phyloP scores from a whole-genome alignment of 805 yeast genomes.

The Candida cerambycidarum region DNA sequence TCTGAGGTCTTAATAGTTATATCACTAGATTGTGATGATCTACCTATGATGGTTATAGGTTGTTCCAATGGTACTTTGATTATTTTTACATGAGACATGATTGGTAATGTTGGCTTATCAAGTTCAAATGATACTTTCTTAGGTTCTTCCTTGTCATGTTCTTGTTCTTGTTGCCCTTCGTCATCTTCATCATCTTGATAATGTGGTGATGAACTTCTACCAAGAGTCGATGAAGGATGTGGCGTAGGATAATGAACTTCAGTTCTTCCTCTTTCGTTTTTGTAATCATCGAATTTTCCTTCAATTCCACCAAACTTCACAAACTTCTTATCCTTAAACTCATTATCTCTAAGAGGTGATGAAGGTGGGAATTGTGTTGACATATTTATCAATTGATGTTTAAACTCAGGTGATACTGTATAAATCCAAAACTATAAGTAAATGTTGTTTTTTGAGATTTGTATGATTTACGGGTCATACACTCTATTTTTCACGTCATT shows the following conservation, averaged over 20 bases:
- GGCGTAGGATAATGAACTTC: constrained; percentile 57
- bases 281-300: too few relatives aligned
- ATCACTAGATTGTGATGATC: constrained; percentile 64
- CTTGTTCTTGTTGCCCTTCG: neutral
- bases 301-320: constrained; percentile 11
- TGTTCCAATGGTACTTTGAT: constrained; percentile 40
- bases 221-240: constrained; percentile 56
- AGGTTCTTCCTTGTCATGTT: constrained; percentile 6
- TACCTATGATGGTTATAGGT: constrained; percentile 51
- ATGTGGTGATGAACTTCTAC: constrained; percentile 42
- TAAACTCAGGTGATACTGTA: too few relatives aligned
- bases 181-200: neutral
- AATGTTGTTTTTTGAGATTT: neutral
- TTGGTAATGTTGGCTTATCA: constrained; percentile 13
- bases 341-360: constrained; percentile 42
- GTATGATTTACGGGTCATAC: constrained; percentile 5
- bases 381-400: constrained; percentile 1
- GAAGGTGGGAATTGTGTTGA: constrained; percentile 50
- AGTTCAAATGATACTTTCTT: constrained; percentile 14
- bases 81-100: constrained; percentile 29
- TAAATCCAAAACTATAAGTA: too few relatives aligned
- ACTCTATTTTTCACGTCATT: constrained; percentile 2
- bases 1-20: constrained; percentile 47
- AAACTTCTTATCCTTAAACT: constrained; percentile 2
- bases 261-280: constrained; percentile 1